phyloP scores from a whole-genome alignment of 768 basidiomycete species.

The Suillus tomentosus region DNA sequence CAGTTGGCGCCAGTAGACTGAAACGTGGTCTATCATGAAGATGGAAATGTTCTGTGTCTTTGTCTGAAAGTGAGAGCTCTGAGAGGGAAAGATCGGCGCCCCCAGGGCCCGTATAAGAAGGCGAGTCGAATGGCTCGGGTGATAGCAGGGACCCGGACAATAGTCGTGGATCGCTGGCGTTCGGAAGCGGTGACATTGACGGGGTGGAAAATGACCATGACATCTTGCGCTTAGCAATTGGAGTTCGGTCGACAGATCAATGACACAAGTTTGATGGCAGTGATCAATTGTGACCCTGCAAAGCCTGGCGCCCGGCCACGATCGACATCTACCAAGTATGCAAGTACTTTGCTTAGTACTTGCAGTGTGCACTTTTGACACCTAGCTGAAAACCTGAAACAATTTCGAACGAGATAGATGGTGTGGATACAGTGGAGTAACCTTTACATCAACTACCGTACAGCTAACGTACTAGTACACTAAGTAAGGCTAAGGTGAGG shows the following conservation, averaged over 20 bases:
- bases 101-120: slow-evolving; percentile 42
- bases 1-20: slow-evolving; percentile 34
- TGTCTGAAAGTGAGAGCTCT: slow-evolving; percentile 51
- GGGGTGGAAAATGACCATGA: slow-evolving; percentile 34
- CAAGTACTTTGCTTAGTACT: not conserved
- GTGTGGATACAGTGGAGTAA: not conserved
- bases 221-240: slow-evolving; percentile 17
- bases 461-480: not conserved
- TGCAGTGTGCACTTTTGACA: not conserved
- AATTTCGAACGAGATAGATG: not conserved
- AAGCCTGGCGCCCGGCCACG: not conserved
- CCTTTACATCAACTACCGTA: not conserved
- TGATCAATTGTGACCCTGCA: not conserved
- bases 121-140: slow-evolving; percentile 31
- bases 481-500: not conserved
- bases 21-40: slow-evolving; percentile 34
- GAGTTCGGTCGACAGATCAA: not conserved
- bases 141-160: slow-evolving; percentile 50
- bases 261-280: not conserved
- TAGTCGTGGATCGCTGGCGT: slow-evolving; percentile 39
- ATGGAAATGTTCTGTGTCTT: slow-evolving; percentile 15
- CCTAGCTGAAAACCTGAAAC: not conserved
- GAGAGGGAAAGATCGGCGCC: slow-evolving; percentile 58
- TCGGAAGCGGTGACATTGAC: slow-evolving; percentile 28
- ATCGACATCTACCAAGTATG: not conserved